Conservation (phyloP, 2,329 filamentous ascomycete genomes). For the Huntiella savannae region DNA sequence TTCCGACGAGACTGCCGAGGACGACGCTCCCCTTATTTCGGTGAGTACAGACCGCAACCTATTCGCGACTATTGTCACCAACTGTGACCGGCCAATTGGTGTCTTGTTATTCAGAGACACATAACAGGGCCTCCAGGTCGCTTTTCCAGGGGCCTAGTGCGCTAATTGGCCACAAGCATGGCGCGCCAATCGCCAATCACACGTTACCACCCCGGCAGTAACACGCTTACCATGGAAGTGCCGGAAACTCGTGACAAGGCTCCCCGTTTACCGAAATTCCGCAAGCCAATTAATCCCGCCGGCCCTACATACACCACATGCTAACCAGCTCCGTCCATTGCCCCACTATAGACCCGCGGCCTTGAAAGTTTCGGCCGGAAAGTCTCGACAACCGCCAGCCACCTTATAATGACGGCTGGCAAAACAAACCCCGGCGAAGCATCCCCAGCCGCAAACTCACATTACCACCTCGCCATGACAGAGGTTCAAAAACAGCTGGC, state of each 20-base stretch:
- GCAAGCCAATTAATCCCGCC: neutral
- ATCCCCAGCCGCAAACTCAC: slow-evolving; percentile 26
- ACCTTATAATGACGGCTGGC: slow-evolving; percentile 54
- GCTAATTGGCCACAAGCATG: neutral
- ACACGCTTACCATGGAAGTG: too few species aligned
- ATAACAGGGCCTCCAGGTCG: neutral
- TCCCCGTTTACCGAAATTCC: too few species aligned
- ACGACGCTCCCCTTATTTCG: slow-evolving; percentile 13
- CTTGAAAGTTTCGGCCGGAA: slow-evolving; percentile 87
- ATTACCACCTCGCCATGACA: slow-evolving; percentile 70
- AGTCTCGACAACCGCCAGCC: slow-evolving; percentile 80
- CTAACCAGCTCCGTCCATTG: neutral
- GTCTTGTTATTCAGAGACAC: neutral
- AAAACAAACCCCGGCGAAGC: slow-evolving; percentile 23
- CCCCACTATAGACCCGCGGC: slow-evolving; percentile 48
- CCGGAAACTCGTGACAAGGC: too few species aligned
- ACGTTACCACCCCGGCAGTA: too few species aligned
- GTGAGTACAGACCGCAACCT: slow-evolving; percentile 5
- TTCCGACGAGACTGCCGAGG: slow-evolving; percentile 10
- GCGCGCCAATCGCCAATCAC: too few species aligned
- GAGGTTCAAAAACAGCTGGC: slow-evolving; percentile 80
- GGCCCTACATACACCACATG: neutral
- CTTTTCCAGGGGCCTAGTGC: neutral
- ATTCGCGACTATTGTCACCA: too few species aligned
- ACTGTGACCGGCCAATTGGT: neutral